These are phyloP conservation scores for Firmiana major DNA, from an alignment of 345 rosid species.

Conservation along the genomic window DNA sequence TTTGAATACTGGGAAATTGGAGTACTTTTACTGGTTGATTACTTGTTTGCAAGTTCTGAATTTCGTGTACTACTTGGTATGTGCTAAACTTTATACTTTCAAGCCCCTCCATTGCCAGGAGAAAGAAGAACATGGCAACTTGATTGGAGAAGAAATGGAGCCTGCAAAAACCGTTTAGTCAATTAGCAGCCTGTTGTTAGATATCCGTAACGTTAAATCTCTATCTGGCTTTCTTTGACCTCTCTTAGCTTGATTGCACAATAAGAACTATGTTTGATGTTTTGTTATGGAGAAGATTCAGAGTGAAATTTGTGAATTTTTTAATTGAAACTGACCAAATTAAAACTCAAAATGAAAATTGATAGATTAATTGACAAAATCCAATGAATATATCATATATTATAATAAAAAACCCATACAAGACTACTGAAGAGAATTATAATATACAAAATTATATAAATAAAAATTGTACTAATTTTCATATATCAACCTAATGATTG, in stretches of 20 bases:
- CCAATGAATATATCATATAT: too few species aligned
- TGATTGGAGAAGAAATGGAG: slow-evolving; percentile 19
- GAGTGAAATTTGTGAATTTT: too few species aligned
- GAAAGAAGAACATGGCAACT: neutral
- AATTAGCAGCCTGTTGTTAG: neutral
- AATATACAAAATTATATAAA: too few species aligned
- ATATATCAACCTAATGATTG: neutral
- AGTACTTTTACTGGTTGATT: slow-evolving; percentile 47
- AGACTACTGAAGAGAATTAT: too few species aligned
- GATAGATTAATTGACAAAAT: too few species aligned
- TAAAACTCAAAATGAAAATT: too few species aligned
- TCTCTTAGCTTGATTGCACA: neutral
- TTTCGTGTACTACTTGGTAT: slow-evolving; percentile 33
- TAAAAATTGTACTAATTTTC: too few species aligned
- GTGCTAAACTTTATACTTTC: slow-evolving; percentile 40
- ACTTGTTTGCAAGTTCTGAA: slow-evolving; percentile 39
- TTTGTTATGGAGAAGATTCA: too few species aligned
- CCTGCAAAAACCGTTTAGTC: slow-evolving; percentile 24
- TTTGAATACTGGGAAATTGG: slow-evolving; percentile 46
- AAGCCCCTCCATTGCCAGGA: slow-evolving; percentile 32
- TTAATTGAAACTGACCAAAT: too few species aligned
- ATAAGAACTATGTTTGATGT: neutral
- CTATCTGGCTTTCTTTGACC: neutral
- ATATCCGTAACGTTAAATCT: neutral
- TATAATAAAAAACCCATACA: too few species aligned